Percentiles rank a stretch among this genome's conserved stretches.
These are phyloP conservation scores for Fusarium liriodendri DNA, from an alignment of 2,329 filamentous ascomycete genomes.

Conservation along the genomic window DNA sequence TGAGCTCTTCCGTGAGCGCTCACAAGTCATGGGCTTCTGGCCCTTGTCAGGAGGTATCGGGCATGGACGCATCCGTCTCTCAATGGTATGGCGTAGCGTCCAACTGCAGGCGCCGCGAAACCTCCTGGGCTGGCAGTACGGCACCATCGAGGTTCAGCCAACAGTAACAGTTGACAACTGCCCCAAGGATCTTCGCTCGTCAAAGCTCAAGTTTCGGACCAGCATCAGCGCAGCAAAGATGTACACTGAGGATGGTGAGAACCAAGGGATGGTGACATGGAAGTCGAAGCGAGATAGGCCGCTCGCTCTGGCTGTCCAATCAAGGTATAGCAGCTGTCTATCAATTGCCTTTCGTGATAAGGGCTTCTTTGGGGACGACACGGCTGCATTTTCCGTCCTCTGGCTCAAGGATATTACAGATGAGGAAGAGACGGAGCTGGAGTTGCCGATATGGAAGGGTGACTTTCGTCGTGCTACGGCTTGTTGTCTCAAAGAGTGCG, in stretches of 20 bases:
- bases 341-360: constrained; percentile 66
- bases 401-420: constrained; percentile 79
- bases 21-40: constrained; percentile 74
- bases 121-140: constrained; percentile 76
- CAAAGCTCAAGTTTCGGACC: constrained; percentile 70
- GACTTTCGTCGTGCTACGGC: constrained; percentile 60
- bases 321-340: constrained; percentile 65
- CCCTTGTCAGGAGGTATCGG: constrained; percentile 79
- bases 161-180: constrained; percentile 57
- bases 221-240: constrained; percentile 69
- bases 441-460: constrained; percentile 74
- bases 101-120: constrained; percentile 69
- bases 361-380: constrained; percentile 61
- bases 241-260: constrained; percentile 56
- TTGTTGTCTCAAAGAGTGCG: constrained; percentile 56
- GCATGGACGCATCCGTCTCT: constrained; percentile 75
- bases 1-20: constrained; percentile 70
- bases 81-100: constrained; percentile 78
- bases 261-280: constrained; percentile 58
- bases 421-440: constrained; percentile 70
- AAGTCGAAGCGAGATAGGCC: constrained; percentile 57
- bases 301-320: constrained; percentile 65
- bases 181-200: constrained; percentile 58
- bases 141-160: constrained; percentile 74
- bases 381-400: constrained; percentile 70